Evolutionary conservation across 345 rosid genomes (phyloP).

Genomic region (Citrus sp.): DNA sequence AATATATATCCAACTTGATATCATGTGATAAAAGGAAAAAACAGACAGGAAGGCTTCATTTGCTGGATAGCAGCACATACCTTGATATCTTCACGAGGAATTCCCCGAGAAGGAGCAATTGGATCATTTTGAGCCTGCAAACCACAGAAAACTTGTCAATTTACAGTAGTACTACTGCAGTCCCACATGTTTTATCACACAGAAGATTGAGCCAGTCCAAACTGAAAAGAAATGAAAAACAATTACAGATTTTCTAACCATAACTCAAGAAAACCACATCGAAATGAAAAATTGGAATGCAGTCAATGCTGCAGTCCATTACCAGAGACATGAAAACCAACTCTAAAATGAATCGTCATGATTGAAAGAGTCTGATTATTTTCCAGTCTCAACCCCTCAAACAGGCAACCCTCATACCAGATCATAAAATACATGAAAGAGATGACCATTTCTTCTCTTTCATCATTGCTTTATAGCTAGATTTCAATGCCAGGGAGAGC

Average conservation of each 20-base stretch:
- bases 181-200: neutral
- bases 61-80: constrained; percentile 27
- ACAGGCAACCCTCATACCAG: neutral
- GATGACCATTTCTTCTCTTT: neutral
- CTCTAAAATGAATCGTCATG: too few species aligned
- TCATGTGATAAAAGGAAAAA: too few species aligned
- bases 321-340: too few species aligned
- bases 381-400: too few species aligned
- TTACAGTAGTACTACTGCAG: neutral
- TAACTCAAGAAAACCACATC: neutral
- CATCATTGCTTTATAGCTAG: neutral
- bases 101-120: constrained; percentile 83
- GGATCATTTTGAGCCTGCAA: constrained; percentile 88
- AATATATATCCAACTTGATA: too few species aligned
- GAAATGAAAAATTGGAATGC: neutral
- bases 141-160: constrained; percentile 8
- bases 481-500: neutral
- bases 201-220: neutral
- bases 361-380: too few species aligned
- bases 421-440: neutral
- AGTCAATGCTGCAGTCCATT: neutral
- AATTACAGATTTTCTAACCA: neutral
- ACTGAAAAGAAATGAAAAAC: neutral
- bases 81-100: constrained; percentile 82
- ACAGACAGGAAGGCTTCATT: neutral